Conservation (phyloP, 306 rosid genomes). For the Acmispon strigosus region DNA sequence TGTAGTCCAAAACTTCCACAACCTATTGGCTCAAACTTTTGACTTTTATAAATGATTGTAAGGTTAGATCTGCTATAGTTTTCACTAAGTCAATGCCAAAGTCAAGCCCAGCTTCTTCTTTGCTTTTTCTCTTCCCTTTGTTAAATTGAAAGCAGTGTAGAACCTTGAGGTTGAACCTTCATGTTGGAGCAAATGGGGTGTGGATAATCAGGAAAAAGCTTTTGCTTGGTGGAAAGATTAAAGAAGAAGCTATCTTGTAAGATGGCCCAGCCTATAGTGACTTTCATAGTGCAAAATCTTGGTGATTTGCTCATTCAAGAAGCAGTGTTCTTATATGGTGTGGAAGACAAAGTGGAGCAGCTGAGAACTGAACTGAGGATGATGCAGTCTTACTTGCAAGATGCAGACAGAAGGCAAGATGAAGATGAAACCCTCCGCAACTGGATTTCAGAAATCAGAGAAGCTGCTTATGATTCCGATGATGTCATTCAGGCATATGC, state of each 20-base stretch:
- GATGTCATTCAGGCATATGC: conserved; percentile 37
- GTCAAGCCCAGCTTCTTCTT: conserved; percentile 5
- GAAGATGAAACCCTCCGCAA: conserved; percentile 15
- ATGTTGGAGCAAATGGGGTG: background rate
- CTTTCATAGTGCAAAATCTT: conserved; percentile 25
- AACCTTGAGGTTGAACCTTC: background rate
- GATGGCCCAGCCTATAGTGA: conserved; percentile 38
- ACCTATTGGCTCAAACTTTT: background rate
- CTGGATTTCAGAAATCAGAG: conserved; percentile 50
- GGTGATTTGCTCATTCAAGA: conserved; percentile 30
- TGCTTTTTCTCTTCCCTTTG: background rate
- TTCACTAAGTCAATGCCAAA: background rate
- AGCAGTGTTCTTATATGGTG: conserved; percentile 28
- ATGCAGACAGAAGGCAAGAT: conserved; percentile 44
- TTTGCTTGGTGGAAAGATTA: background rate
- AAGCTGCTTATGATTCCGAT: conserved; percentile 47
- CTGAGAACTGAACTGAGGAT: conserved; percentile 28
- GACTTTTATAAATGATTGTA: background rate
- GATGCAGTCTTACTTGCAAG: conserved; percentile 40
- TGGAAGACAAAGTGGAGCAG: conserved; percentile 25
- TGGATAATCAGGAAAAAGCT: background rate
- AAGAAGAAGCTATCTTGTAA: background rate
- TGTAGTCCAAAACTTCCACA: background rate
- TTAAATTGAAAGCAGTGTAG: background rate
- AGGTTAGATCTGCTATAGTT: background rate